phyloP scores from a whole-genome alignment of 192 early-diverging fungal species.

The Thamnidium elegans region DNA sequence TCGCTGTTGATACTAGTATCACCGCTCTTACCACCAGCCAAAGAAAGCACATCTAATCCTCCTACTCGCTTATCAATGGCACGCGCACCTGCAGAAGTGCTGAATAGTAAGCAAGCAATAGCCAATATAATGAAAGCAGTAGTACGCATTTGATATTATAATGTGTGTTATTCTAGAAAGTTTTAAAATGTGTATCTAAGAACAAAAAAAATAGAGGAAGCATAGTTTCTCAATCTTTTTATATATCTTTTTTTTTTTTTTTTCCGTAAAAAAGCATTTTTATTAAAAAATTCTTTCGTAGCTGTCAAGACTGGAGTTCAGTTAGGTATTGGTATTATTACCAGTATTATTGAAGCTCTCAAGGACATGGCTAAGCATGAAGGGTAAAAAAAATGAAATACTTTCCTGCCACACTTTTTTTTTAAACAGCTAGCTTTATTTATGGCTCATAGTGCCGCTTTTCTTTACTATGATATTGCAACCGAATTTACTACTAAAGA shows the following conservation, averaged over 20 bases:
- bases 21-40: background rate
- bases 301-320: constrained; percentile 95
- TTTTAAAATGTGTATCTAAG: too few species aligned
- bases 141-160: too few species aligned
- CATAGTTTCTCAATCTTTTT: too few species aligned
- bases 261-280: background rate
- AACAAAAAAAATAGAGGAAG: too few species aligned
- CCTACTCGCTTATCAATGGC: too few species aligned
- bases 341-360: constrained; percentile 25
- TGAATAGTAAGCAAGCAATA: too few species aligned
- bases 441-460: constrained; percentile 19
- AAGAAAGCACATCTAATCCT: too few species aligned
- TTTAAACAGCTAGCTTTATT: background rate
- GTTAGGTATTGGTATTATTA: constrained; percentile 45
- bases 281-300: background rate
- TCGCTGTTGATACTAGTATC: too few species aligned
- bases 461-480: constrained; percentile 86
- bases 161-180: too few species aligned
- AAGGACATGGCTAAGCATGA: constrained; percentile 31
- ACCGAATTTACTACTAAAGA: constrained; percentile 97
- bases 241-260: background rate
- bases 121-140: too few species aligned
- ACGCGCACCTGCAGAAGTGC: too few species aligned
- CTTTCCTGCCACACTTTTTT: background rate
- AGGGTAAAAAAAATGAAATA: constrained; percentile 26